Evolutionary conservation across 345 rosid species (phyloP).

Genomic region (Citrus cavaleriei): DNA sequence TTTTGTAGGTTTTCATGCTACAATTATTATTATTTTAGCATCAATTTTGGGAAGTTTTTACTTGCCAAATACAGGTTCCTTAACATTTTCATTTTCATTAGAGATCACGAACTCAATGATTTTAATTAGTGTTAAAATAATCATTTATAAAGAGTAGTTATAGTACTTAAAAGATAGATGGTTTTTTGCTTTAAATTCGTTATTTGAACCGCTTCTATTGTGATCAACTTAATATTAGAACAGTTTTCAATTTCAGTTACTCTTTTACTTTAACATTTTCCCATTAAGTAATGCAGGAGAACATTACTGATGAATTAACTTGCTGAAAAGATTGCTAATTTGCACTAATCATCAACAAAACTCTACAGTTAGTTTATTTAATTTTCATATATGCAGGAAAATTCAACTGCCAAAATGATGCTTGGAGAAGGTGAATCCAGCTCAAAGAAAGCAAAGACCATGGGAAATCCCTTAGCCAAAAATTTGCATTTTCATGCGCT

Average conservation of each 20-base stretch:
- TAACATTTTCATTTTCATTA: not conserved
- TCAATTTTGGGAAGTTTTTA: not conserved
- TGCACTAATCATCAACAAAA: no score
- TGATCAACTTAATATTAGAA: no score
- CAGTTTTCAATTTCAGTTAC: no score
- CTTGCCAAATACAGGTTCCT: not conserved
- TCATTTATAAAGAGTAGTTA: not conserved
- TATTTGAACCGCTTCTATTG: no score
- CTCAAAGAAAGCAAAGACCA: not conserved
- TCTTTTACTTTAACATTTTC: no score
- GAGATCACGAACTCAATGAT: not conserved
- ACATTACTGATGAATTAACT: no score
- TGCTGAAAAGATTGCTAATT: no score
- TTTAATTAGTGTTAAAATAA: no score
- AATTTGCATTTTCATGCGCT: conserved; percentile 18
- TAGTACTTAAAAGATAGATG: not conserved
- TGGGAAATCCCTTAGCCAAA: not conserved
- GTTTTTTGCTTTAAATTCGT: no score
- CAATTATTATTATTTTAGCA: not conserved
- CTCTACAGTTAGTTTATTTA: not conserved
- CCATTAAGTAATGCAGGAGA: no score
- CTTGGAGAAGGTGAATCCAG: not conserved
- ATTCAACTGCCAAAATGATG: not conserved
- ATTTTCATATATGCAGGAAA: not conserved
- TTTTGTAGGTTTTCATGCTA: not conserved